phyloP scores from a whole-genome alignment of 495 filamentous ascomycete genomes.

The Staphylotrichum longicolle region DNA sequence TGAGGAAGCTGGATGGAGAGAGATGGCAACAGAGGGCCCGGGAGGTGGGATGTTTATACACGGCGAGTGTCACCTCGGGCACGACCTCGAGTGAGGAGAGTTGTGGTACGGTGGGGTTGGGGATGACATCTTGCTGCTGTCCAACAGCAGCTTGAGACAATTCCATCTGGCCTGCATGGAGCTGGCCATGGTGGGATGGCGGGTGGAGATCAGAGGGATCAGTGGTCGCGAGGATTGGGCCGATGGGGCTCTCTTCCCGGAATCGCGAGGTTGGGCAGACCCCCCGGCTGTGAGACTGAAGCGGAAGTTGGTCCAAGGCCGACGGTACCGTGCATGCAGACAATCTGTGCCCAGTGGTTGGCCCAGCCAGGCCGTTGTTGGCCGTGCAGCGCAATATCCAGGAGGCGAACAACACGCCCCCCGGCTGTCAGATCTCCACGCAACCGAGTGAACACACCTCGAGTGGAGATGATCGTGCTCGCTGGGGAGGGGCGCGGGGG shows the following conservation, averaged over 20 bases:
- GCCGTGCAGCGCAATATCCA: conserved; percentile 10
- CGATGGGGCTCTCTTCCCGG: neutral
- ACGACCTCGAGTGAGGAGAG: conserved; percentile 4
- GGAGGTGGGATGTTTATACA: conserved; percentile 40
- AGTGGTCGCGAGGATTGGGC: conserved; percentile 13
- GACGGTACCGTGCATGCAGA: conserved; percentile 15
- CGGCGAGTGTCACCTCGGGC: conserved; percentile 3
- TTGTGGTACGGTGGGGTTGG: conserved; percentile 12
- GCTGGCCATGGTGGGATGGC: conserved; percentile 10
- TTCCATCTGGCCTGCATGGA: conserved; percentile 12
- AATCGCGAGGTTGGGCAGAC: conserved; percentile 25
- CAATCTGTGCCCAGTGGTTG: conserved; percentile 8
- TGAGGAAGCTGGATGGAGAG: conserved; percentile 29
- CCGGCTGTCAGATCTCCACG: neutral
- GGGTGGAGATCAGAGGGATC: conserved; percentile 16
- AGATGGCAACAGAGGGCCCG: conserved; percentile 15
- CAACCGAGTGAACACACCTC: neutral
- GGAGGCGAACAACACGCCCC: conserved; percentile 13
- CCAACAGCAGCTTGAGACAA: conserved; percentile 23
- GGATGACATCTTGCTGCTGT: conserved; percentile 22
- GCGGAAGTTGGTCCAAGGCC: conserved; percentile 12
- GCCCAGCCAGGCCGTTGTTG: conserved; percentile 17
- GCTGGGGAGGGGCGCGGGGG: too few species aligned
- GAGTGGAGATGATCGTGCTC: neutral
- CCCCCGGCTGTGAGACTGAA: conserved; percentile 15